Base-by-base conservation (phyloP, 257 asterid species). In the Solanum medicagineum region DNA sequence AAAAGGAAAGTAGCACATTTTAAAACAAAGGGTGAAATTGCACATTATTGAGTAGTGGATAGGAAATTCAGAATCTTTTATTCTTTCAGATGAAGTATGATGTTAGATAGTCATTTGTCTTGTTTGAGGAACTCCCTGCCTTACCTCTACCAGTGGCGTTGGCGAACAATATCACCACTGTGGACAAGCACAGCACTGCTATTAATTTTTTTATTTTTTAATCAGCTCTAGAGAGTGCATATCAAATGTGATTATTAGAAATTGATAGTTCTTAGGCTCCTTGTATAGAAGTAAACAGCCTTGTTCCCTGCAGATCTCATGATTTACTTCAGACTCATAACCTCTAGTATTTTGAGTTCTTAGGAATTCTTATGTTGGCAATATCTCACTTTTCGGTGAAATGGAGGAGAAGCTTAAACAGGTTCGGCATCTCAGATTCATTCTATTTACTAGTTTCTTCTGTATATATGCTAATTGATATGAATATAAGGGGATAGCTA, bases 351-450 rank as follows among this genome's bases (percentile, higher is more conserved):
- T 54, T 59, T 83, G 85, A 84, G 68, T 66, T 89, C 82, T 77
- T 96, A 95, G 99, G 91, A 92, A 81, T 80, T 95, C 99, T 17
- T 93, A 87, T 87, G 89, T 95, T 80, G 99, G 99, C 84, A 95
- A 95, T 89, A 44, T 86, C 84, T 89, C 95, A 81, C 53, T 95
- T 87, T 93, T 95, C 89, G 55, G 83, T 86, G 98, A 95, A 91
- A 94, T 95, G 71, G 95, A 87, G 88, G 90, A 87, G 91, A 94
- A 93, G 92, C 98, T 95, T 81, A 89, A 86, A 75, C 93, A 94
- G 99, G 99, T 95, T 91, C 86, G 59, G 88, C 49, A 36, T 80
- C 88, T 81, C 85, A 49, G 84, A 53, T 29, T 79, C 24, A 29
- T 54, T 51, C 44, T 79, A 16, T 29, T 79, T 53, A 29, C 16